Base-by-base conservation (phyloP, 2,329 filamentous ascomycete genomes). In the Hymenoscyphus fructigenus region DNA sequence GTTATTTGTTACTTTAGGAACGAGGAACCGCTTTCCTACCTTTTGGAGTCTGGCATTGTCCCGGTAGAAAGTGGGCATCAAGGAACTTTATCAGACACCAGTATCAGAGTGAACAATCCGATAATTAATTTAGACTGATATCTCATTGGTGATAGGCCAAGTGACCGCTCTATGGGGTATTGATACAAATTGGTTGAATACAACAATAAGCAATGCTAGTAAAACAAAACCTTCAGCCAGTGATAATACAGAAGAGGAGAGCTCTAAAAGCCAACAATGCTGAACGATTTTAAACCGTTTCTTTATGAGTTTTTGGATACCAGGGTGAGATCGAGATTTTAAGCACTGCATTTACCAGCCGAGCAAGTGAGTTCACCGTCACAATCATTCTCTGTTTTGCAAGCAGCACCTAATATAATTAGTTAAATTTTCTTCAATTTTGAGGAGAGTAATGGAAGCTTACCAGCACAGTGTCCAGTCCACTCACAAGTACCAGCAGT, bases 381-480 rank as follows among this genome's bases (percentile, higher is more conserved):
- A 36, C 67, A 69, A 55, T 69, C 67, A 29, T 69, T 47, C 17
- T 55, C 55, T 12, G 64, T 57, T 14, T 36, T 57, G 55, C 66
- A 69, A 15, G 56, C n/a, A 14, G 64, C 64, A 28, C 64, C 66
- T 67, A 32, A 9, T 20, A 20, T 36, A 50, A 32, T 44, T 29
- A 57, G n/a, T 7, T 41, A 38, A 29, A 6, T 4, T 14, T 23
- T 36, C 36, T 41, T 23, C 9, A 23, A 20, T 1, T 2, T 15
- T 17, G 7, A 57, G 57, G 12, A 34, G n/a, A 29, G 29, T 44
- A 62, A 32, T 26, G 10, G n/a, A 20, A 47, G 61, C 47, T 63
- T 38, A 65, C 67, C 67, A 20, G 60, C 57, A 57, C 68, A 70
- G 60, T 70, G 67, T 7, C 67, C 68, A 12, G 53, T 58, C 67